phyloP scores from a whole-genome alignment of 805 yeast species.

The Candida awuae region DNA sequence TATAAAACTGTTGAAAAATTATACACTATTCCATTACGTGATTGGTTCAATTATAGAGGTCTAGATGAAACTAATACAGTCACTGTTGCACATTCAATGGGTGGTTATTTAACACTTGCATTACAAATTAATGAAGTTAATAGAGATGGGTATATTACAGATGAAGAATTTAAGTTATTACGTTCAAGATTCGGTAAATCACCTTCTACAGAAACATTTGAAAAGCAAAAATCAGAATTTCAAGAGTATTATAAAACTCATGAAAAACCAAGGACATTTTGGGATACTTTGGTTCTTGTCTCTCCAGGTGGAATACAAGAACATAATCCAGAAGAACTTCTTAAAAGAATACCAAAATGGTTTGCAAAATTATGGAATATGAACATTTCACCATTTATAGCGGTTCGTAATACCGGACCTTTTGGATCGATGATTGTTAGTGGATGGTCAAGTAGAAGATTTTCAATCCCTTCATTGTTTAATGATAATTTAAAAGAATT shows the following conservation, averaged over 20 bases:
- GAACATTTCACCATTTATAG: conserved; percentile 75
- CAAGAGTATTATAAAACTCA: conserved; percentile 2
- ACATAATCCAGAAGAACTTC: conserved; percentile 30
- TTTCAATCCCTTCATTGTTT: conserved; percentile 35
- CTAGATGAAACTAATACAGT: conserved; percentile 37
- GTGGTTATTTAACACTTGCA: conserved; percentile 71
- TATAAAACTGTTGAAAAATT: conserved; percentile 48
- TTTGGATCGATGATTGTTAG: conserved; percentile 79
- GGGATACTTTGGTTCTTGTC: conserved; percentile 55
- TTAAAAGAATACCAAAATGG: conserved; percentile 56
- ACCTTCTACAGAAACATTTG: conserved; percentile 1
- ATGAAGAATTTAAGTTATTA: conserved; percentile 11
- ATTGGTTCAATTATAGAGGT: conserved; percentile 48
- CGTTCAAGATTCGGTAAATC: conserved; percentile 1
- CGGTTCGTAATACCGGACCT: conserved; percentile 72
- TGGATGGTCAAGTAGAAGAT: conserved; percentile 83
- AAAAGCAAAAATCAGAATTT: conserved; percentile 3
- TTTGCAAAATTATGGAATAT: conserved; percentile 67
- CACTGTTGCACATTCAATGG: conserved; percentile 83
- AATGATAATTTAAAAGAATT: conserved; percentile 28
- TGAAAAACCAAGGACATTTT: conserved; percentile 7
- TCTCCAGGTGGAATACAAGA: conserved; percentile 84
- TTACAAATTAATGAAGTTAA: conserved; percentile 30
- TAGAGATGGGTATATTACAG: conserved; percentile 3
- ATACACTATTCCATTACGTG: conserved; percentile 56